A percentile compares a stretch with the other conserved stretches of the same genome.
phyloP scores from a whole-genome alignment of 768 basidiomycete genomes.

The Xerocomus spinulosus region DNA sequence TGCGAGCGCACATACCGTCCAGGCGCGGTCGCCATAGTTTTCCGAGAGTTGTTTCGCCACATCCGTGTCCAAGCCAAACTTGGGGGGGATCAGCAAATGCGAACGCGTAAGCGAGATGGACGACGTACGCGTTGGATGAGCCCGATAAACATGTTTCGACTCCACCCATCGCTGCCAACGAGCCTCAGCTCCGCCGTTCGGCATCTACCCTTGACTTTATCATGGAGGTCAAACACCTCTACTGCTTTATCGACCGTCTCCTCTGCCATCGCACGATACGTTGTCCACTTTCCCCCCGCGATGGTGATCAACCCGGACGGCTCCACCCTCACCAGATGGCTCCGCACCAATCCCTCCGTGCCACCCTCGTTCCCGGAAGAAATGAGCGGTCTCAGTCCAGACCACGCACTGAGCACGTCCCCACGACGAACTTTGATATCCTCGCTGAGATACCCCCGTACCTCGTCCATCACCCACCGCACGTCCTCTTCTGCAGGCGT shows the following conservation, averaged over 20 bases:
- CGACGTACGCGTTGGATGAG: slow-evolving; percentile 78
- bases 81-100: too few species aligned
- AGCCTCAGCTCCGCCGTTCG: slow-evolving; percentile 78
- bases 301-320: slow-evolving; percentile 85
- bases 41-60: slow-evolving; percentile 92
- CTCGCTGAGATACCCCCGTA: slow-evolving; percentile 80
- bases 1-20: slow-evolving; percentile 85
- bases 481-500: slow-evolving; percentile 90
- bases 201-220: slow-evolving; percentile 53
- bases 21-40: slow-evolving; percentile 93
- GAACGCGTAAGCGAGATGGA: too few species aligned
- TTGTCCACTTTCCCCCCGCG: slow-evolving; percentile 98
- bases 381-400: slow-evolving; percentile 86
- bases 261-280: slow-evolving; percentile 93
- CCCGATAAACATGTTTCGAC: slow-evolving; percentile 93
- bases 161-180: slow-evolving; percentile 93
- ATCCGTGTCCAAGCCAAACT: slow-evolving; percentile 89
- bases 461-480: slow-evolving; percentile 93
- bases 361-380: slow-evolving; percentile 67
- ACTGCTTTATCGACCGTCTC: slow-evolving; percentile 90
- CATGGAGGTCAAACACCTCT: slow-evolving; percentile 65
- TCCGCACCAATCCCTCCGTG: slow-evolving; percentile 88
- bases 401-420: slow-evolving; percentile 95
- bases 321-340: slow-evolving; percentile 85
- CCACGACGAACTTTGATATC: slow-evolving; percentile 93